Evolutionary conservation across 345 rosid genomes (phyloP).

Genomic region (Lagerstroemia speciosa): DNA sequence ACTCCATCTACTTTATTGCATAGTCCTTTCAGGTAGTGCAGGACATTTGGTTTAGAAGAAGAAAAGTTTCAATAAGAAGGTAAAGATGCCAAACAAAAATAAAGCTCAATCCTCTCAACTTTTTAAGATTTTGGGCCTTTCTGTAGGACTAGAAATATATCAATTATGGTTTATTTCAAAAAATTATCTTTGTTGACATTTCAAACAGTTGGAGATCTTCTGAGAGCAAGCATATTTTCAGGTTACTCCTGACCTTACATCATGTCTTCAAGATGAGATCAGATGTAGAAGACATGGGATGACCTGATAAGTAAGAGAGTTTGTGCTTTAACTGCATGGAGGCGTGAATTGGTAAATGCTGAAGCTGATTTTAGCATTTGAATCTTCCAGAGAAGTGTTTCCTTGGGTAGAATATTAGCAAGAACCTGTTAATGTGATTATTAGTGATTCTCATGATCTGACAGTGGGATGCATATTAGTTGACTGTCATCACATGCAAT

Average conservation of each 20-base stretch:
- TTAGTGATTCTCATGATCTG: conserved; percentile 11
- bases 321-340: conserved; percentile 60
- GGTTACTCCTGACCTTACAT: neutral
- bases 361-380: conserved; percentile 56
- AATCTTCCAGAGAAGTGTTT: conserved; percentile 74
- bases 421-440: conserved; percentile 40
- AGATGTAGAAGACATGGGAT: neutral
- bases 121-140: neutral
- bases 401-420: conserved; percentile 46
- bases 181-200: neutral
- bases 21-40: neutral
- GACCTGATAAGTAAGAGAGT: conserved; percentile 65
- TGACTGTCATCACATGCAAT: neutral
- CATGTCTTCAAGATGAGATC: neutral
- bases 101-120: neutral
- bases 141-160: neutral
- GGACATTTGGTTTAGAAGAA: neutral
- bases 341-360: conserved; percentile 54
- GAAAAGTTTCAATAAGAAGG: neutral
- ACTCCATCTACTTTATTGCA: neutral
- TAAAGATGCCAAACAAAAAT: neutral
- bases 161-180: neutral
- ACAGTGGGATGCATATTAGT: neutral
- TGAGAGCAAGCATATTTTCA: neutral
- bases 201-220: neutral